Conservation (phyloP, 371 early-diverging fungal genomes). For the Caulochytrium protostelioides region DNA sequence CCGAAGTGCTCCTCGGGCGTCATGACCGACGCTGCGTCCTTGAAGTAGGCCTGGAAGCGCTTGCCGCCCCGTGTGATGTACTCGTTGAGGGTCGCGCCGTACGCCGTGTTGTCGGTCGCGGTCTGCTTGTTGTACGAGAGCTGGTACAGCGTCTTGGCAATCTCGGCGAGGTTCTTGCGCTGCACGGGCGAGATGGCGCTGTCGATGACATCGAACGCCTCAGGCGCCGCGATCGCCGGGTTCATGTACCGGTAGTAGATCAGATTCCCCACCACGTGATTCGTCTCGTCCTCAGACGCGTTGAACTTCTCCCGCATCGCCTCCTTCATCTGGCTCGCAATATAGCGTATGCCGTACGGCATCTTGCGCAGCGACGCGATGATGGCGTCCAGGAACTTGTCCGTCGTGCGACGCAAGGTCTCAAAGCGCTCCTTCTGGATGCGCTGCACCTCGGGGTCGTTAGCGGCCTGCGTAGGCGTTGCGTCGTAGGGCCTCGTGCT, state of each 20-base stretch:
- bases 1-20: slow-evolving; percentile 73
- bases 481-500: slow-evolving; percentile 52
- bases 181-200: slow-evolving; percentile 57
- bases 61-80: slow-evolving; percentile 51
- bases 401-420: slow-evolving; percentile 52
- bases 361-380: slow-evolving; percentile 50
- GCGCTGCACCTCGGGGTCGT: slow-evolving; percentile 61
- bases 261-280: slow-evolving; percentile 71
- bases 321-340: slow-evolving; percentile 65
- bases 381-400: slow-evolving; percentile 59
- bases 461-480: slow-evolving; percentile 54
- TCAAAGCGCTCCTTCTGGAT: slow-evolving; percentile 40
- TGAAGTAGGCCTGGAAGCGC: slow-evolving; percentile 53
- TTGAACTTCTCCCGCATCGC: slow-evolving; percentile 27
- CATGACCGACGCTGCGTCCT: slow-evolving; percentile 48
- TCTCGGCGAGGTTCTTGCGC: slow-evolving; percentile 84
- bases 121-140: slow-evolving; percentile 61
- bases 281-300: slow-evolving; percentile 41
- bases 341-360: slow-evolving; percentile 89
- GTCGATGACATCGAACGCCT: slow-evolving; percentile 85
- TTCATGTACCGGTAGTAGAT: slow-evolving; percentile 93
- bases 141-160: slow-evolving; percentile 78
- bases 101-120: slow-evolving; percentile 28
- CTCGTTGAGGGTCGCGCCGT: slow-evolving; percentile 24
- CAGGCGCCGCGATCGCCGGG: slow-evolving; percentile 95